Base-by-base conservation (phyloP, 129 eudicot species). In the Smallanthus sonchifolius region DNA sequence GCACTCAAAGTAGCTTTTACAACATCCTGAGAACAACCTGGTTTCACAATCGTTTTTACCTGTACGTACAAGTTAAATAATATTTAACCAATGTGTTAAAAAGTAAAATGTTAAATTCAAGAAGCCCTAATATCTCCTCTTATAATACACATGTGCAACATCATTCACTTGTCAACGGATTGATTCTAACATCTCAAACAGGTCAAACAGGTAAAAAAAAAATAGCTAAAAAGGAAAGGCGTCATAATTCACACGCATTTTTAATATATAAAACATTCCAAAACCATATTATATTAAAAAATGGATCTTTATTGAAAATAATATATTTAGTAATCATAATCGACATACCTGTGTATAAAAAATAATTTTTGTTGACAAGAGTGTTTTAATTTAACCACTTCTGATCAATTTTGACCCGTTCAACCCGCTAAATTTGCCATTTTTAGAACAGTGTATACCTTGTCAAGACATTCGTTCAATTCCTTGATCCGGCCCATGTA, bases 401-500 rank as follows among this genome's bases (percentile, higher is more conserved):
- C 20, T 3, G 15, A 48, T 44, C 43, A 40, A 15, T 69, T 69
- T 47, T 4, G 32, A 32, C 32, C 7, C 19, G 1, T 14, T 11
- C 24, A 16, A 72, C 32, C 48, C 28, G 15, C n/a, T 61, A 39
- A 69, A 28, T 2, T 8, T 68, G 73, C 15, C 24, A 8, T 54
- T 30, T 34, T 6, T 51, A 63, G 69, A 78, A 78, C 36, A 71
- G 34, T 30, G 36, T 37, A 47, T 68, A 95, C 99, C 97, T 95
- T 86, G 73, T 95, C 96, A 39, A 95, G 97, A 84, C 91, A 81
- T 28, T 86, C 96, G 39, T 87, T 85, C 84, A 95, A 78, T 49
- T 88, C 80, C 85, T 95, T 95, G 77, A 95, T 88, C 24, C 99
- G 97, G 11, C 99, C 99, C 97, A 95, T 95, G 83, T 95, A 95